A percentile compares a stretch with the other conserved stretches of the same genome.
These are phyloP conservation scores for Carex myosuroides DNA, from an alignment of 176 grass and related monocot species.

Conservation along the genomic window DNA sequence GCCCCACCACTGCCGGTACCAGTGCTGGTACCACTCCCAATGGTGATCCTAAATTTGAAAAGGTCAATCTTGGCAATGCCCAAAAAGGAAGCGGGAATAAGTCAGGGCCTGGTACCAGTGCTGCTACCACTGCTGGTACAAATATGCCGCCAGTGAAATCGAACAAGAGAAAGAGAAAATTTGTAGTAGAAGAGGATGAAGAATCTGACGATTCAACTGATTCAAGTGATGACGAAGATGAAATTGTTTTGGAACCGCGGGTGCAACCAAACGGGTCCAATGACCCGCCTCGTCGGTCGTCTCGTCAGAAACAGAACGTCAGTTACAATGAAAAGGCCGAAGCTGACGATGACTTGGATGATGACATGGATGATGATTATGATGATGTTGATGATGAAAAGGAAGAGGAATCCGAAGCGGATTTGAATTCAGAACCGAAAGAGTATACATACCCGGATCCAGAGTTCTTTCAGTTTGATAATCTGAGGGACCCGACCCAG, in stretches of 20 bases:
- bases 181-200: slow-evolving; percentile 50
- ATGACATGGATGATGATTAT: slow-evolving; percentile 19
- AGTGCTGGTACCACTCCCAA: slow-evolving; percentile 6
- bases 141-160: slow-evolving; percentile 32
- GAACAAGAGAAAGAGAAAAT: slow-evolving; percentile 48
- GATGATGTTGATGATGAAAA: slow-evolving; percentile 8
- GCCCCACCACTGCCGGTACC: not conserved
- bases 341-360: slow-evolving; percentile 31
- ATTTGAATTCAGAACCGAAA: not conserved
- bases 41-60: slow-evolving; percentile 28
- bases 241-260: slow-evolving; percentile 23
- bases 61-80: slow-evolving; percentile 26
- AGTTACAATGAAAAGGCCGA: slow-evolving; percentile 58
- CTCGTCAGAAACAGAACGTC: slow-evolving; percentile 56
- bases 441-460: slow-evolving; percentile 53
- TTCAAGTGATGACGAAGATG: slow-evolving; percentile 38
- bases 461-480: slow-evolving; percentile 69
- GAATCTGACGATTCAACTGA: slow-evolving; percentile 36
- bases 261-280: slow-evolving; percentile 22
- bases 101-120: not conserved
- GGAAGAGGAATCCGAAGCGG: slow-evolving; percentile 1
- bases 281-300: slow-evolving; percentile 43
- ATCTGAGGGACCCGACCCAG: slow-evolving; percentile 33
- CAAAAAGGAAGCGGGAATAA: not conserved
- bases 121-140: slow-evolving; percentile 12